Evolutionary conservation across 306 rosid species (phyloP).

Genomic region (Pueraria montana): DNA sequence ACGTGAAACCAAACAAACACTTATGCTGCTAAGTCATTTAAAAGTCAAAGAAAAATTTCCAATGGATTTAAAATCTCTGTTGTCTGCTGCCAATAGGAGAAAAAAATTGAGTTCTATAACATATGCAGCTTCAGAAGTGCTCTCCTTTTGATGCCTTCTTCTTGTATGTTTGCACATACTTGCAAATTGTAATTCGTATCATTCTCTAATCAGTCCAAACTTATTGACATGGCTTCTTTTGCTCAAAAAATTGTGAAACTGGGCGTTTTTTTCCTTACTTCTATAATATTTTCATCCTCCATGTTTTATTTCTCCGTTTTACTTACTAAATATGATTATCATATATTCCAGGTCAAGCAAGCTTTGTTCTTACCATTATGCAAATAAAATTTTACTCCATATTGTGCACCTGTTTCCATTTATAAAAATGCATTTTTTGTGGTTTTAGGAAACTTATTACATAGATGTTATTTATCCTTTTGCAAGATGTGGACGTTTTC

Average conservation of each 20-base stretch:
- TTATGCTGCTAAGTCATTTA: not conserved
- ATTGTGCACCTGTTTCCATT: not conserved
- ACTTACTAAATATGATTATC: not conserved
- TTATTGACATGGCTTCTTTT: conserved; percentile 9
- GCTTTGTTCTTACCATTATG: not conserved
- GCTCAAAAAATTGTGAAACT: not conserved
- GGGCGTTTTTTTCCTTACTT: not conserved
- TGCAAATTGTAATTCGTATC: not conserved
- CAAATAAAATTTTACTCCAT: conserved; percentile 13
- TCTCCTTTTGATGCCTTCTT: conserved; percentile 12
- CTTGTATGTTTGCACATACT: not conserved
- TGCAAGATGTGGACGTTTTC: conserved; percentile 9
- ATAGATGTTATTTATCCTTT: not conserved
- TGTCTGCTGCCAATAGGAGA: not conserved
- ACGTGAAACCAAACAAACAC: no score
- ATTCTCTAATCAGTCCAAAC: conserved; percentile 3
- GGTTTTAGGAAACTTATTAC: conserved; percentile 3
- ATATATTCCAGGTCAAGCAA: conserved; percentile 12
- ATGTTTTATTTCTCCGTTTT: conserved; percentile 1
- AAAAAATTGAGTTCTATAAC: not conserved
- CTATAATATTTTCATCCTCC: conserved; percentile 13
- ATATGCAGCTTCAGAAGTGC: conserved; percentile 8
- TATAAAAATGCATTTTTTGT: conserved; percentile 8
- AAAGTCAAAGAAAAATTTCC: not conserved
- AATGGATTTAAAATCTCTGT: not conserved